phyloP scores from a whole-genome alignment of 495 filamentous ascomycete genomes.

The Talaromyces thailandensis region DNA sequence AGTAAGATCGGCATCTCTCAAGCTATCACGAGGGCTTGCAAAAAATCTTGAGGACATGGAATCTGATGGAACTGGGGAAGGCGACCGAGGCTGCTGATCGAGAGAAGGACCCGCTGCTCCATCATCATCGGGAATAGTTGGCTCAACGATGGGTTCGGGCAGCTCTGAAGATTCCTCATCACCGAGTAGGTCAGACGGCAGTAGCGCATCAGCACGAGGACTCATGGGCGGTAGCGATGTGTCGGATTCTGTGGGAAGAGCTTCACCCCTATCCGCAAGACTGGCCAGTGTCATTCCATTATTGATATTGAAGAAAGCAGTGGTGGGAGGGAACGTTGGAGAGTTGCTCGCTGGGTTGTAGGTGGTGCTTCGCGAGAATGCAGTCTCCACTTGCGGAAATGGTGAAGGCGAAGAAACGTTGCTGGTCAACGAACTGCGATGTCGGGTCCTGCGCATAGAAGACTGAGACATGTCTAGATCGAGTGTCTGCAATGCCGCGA shows the following conservation, averaged over 20 bases:
- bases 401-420: conserved; percentile 39
- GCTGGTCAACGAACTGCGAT: conserved; percentile 40
- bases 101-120: conserved; percentile 23
- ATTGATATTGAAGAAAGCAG: conserved; percentile 52
- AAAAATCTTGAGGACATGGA: conserved; percentile 55
- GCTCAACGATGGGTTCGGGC: conserved; percentile 30
- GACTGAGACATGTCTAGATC: conserved; percentile 33
- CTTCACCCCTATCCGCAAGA: conserved; percentile 29
- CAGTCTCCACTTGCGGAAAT: conserved; percentile 28
- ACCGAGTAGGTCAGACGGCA: conserved; percentile 73
- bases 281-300: conserved; percentile 43
- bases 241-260: conserved; percentile 33
- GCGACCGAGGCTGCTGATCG: conserved; percentile 41
- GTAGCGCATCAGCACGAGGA: conserved; percentile 65
- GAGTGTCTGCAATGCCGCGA: conserved; percentile 29
- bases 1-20: conserved; percentile 26
- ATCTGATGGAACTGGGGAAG: conserved; percentile 62
- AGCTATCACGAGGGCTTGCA: conserved; percentile 58
- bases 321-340: conserved; percentile 34
- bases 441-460: conserved; percentile 36
- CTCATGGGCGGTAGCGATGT: conserved; percentile 62
- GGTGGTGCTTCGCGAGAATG: conserved; percentile 27
- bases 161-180: conserved; percentile 60
- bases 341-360: conserved; percentile 41
- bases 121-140: conserved; percentile 13